Evolutionary conservation across 2,329 filamentous ascomycete species (phyloP), one percentile per base, ranked within the genome.

Genomic region (Ascochyta fabae): DNA sequence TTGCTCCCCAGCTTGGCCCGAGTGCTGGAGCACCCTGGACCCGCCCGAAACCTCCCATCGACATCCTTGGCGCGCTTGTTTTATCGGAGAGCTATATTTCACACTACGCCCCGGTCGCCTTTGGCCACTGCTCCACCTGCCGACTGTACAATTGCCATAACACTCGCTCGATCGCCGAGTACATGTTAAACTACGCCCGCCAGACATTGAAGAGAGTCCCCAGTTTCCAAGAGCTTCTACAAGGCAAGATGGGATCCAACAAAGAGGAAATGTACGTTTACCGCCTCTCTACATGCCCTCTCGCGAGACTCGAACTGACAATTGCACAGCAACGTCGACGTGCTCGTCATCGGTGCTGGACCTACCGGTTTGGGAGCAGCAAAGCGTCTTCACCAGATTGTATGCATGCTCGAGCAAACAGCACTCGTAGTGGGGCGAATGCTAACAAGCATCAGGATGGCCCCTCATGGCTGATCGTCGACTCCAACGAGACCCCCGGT

Each of bases 311-410:
- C 43, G 38, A 58, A 48, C 61, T 70, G 63, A 76, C 69, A 29
- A 24, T 45, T 26, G 22, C 44, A 42, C 78, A 96, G 92, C 78
- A 88, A 92, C 74, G 92, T 98, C 77, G 95, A 99, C 81, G 90
- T 99, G 69, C 91, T 99, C 76, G 88, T 99, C 79, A 97, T 98
- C 82, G 95, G 95, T 75, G 94, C 94, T 80, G 95, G 95, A 75
- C 95, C 95, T 71, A 98, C 95, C 74, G 95, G 95, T 80, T 87
- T 98, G 69, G 95, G 95, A 84, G 95, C 95, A 77, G 95, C 95
- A 71, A 99, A 99, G 85, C 91, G 95, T 77, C 86, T 99, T 66
- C 90, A 98, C 80, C 95, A 99, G 81, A 88, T 97, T 75, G 95
- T 98, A 84, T 68, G 88, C 76, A 84, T 68, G 88, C 76, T 47